phyloP scores from a whole-genome alignment of 306 rosid genomes.

The Gastrolobium villosum region DNA sequence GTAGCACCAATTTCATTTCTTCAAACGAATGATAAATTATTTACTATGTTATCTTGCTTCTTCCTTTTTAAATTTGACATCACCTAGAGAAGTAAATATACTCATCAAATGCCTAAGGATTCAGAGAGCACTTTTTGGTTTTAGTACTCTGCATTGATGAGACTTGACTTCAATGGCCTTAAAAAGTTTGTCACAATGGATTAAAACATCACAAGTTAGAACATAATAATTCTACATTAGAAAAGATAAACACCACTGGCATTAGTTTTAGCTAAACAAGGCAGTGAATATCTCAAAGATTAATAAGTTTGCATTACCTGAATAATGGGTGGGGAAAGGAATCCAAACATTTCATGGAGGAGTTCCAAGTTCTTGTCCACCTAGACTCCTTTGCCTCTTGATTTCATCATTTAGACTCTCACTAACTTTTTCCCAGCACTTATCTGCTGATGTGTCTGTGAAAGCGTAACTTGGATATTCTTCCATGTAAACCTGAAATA shows the following conservation, averaged over 20 bases:
- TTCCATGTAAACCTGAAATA: conserved; percentile 78
- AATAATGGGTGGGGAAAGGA: conserved; percentile 65
- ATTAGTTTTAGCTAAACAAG: neutral
- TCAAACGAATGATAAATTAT: conserved; percentile 44
- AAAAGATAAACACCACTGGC: neutral
- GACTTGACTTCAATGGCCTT: conserved; percentile 92
- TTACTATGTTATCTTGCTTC: conserved; percentile 40
- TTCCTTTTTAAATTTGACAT: conserved; percentile 48
- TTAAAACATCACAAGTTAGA: conserved; percentile 39
- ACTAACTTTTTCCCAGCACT: conserved; percentile 79
- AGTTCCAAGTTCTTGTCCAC: conserved; percentile 53
- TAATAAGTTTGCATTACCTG: conserved; percentile 59
- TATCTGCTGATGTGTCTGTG: conserved; percentile 60
- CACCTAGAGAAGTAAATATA: conserved; percentile 48
- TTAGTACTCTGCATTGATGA: conserved; percentile 78
- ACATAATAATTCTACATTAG: neutral
- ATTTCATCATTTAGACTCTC: conserved; percentile 64
- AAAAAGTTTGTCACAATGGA: conserved; percentile 36
- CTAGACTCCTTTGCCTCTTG: conserved; percentile 48
- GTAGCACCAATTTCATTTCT: conserved; percentile 54
- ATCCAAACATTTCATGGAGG: conserved; percentile 82
- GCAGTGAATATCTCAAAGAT: neutral
- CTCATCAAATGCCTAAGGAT: conserved; percentile 40
- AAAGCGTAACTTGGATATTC: conserved; percentile 64
- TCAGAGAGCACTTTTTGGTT: conserved; percentile 44